Evolutionary conservation across 768 basidiomycete species (phyloP).

Genomic region (Leccinum uliginosum): DNA sequence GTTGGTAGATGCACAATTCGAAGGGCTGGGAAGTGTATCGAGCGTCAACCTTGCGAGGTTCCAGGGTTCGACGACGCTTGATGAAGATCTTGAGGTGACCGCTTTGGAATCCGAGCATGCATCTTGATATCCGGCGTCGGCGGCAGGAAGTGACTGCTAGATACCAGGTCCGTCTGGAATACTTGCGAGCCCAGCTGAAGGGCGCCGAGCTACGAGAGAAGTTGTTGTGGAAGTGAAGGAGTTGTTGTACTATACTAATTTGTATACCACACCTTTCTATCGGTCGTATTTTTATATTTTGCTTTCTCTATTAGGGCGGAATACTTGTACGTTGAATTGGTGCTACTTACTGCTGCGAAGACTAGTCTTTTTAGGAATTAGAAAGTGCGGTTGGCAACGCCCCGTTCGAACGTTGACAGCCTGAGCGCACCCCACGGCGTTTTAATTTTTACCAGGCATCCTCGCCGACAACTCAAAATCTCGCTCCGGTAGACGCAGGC

Average conservation of each 20-base stretch:
- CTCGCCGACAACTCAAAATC: slow-evolving; percentile 84
- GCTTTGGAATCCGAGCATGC: slow-evolving; percentile 52
- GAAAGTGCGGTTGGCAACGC: too few species aligned
- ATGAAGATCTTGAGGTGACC: slow-evolving; percentile 35
- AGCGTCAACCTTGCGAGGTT: slow-evolving; percentile 51
- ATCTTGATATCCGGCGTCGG: slow-evolving; percentile 65
- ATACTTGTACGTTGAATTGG: too few species aligned
- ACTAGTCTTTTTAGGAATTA: too few species aligned
- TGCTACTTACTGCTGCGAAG: too few species aligned
- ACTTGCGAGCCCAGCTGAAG: slow-evolving; percentile 76
- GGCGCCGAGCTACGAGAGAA: slow-evolving; percentile 83
- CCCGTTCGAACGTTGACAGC: too few species aligned
- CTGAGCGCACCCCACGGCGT: too few species aligned
- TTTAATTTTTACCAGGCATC: slow-evolving; percentile 35
- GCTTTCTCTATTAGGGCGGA: slow-evolving; percentile 11
- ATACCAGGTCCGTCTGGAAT: slow-evolving; percentile 75
- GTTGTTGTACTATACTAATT: too few species aligned
- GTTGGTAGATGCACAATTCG: slow-evolving; percentile 27
- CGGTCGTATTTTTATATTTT: slow-evolving; percentile 11
- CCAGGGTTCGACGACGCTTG: slow-evolving; percentile 19
- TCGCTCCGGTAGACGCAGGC: slow-evolving; percentile 77
- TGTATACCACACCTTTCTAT: slow-evolving; percentile 3
- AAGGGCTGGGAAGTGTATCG: slow-evolving; percentile 37
- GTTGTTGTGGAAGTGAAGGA: slow-evolving; percentile 54
- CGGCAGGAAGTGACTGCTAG: slow-evolving; percentile 66